Conservation (phyloP, 2,329 filamentous ascomycete species). For the Orbilia quercus region DNA sequence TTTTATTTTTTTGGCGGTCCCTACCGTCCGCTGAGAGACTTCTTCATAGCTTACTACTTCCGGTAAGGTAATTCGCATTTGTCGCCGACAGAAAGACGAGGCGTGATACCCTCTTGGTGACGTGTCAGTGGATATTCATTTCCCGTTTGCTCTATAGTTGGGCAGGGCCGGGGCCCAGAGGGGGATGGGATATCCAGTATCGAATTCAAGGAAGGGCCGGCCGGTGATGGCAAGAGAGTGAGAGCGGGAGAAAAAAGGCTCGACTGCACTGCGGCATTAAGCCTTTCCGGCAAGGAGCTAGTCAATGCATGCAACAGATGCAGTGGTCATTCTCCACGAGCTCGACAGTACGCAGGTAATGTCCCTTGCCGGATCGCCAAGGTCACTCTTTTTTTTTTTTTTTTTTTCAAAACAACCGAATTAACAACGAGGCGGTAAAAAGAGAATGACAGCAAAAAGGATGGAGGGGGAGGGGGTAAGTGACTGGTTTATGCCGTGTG, state of each 20-base stretch:
- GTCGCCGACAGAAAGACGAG: conserved; percentile 41
- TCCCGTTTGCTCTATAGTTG: conserved; percentile 53
- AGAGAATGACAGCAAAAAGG: no score
- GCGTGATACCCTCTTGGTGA: conserved; percentile 57
- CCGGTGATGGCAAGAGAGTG: not conserved
- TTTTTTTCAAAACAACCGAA: conserved; percentile 36
- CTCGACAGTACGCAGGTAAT: conserved; percentile 47
- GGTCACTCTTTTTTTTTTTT: conserved; percentile 17
- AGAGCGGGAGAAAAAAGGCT: conserved; percentile 37
- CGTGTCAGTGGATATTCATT: conserved; percentile 56
- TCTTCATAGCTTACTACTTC: conserved; percentile 45
- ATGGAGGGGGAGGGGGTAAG: conserved; percentile 39
- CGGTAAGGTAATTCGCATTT: conserved; percentile 45
- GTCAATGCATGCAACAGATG: conserved; percentile 45
- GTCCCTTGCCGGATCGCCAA: conserved; percentile 44
- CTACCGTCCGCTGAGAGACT: conserved; percentile 18
- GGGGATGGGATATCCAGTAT: conserved; percentile 41
- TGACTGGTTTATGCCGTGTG: conserved; percentile 53
- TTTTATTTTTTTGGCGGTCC: no score
- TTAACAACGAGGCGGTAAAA: no score
- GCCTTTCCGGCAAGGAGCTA: conserved; percentile 44
- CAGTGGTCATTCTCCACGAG: conserved; percentile 55
- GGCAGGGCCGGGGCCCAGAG: conserved; percentile 46
- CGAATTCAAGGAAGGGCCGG: conserved; percentile 13
- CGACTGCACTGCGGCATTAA: conserved; percentile 53